Base-by-base conservation (phyloP, 305 asterid species). In the Fraxinus dipetala region DNA sequence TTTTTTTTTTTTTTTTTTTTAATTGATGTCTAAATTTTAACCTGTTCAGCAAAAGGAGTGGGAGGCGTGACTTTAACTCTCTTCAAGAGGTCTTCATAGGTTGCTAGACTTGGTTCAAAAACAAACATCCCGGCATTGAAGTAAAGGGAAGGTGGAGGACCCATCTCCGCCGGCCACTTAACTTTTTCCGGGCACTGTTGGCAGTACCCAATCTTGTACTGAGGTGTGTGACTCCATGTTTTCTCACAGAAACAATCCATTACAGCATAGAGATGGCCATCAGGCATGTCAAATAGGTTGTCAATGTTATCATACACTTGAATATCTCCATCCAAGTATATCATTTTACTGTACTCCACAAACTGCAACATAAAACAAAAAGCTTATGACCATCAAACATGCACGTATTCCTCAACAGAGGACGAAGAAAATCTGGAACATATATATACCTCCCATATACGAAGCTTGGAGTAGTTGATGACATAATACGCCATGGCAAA, bases 41-140 rank as follows among this genome's bases (percentile, higher is more conserved):
- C 82, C 89, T 86, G 88, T 80, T 89, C 92, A 43, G 92, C 91
- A 85, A 87, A 89, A 63, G 90, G 83, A 75, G 92, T 86, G 9
- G 89, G 83, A 43, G 89, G 75, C 34, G 88, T 82, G 79, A 80
- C 32, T 32, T 78, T 43, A 78, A 88, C 86, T 2, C 86, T 78
- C 10, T 22, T 26, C 65, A 88, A 80, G 28, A 88, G 89, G 10
- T 36, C 56, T 31, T 82, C 73, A 35, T 86, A 88, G 10, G 88
- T 86, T 34, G 85, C 72, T 3, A 88, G 38, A 34, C 85, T 81
- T 1, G 89, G 90, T 63, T 89, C 90, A 34, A 79, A 90, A 0
- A 90, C 87, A 16, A 90, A 84, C 92, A 90, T 90, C 36, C 91
- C 93, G 18, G 90, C 90, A 5, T 90, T 90, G 88, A 88, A 90